Conservation (phyloP, 2,329 filamentous ascomycete species). For the Coleophoma cylindrospora region DNA sequence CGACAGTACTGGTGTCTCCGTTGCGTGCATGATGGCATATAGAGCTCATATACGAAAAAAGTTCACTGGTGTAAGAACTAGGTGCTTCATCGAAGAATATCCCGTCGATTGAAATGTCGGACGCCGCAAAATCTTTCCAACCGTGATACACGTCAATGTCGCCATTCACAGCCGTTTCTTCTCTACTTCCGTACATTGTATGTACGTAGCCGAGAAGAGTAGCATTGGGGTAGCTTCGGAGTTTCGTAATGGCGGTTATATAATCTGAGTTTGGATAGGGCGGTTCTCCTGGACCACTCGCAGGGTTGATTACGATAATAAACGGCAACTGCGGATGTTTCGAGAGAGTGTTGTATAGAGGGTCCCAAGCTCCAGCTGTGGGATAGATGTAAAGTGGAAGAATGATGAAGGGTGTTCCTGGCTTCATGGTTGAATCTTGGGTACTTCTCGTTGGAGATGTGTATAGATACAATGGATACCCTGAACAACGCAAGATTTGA, state of each 20-base stretch:
- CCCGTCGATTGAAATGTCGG: constrained; percentile 2
- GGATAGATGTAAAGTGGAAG: constrained; percentile 21
- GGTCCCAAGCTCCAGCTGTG: constrained; percentile 11
- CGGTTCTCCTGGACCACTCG: constrained; percentile 24
- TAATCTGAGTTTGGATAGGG: constrained; percentile 27
- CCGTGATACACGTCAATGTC: constrained; percentile 29
- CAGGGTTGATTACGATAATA: constrained; percentile 19
- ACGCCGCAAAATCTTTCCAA: constrained; percentile 18
- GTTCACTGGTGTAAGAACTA: neutral
- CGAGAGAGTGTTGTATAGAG: constrained; percentile 13
- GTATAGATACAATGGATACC: neutral
- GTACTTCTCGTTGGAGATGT: neutral
- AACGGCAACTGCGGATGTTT: constrained; percentile 16
- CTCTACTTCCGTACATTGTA: constrained; percentile 23
- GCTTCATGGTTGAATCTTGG: neutral
- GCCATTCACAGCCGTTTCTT: constrained; percentile 22
- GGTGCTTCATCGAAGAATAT: constrained; percentile 13
- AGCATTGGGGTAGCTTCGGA: constrained; percentile 31
- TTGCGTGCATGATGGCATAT: neutral
- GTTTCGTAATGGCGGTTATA: constrained; percentile 24
- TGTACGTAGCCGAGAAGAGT: constrained; percentile 32
- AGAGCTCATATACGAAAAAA: neutral
- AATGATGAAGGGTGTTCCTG: constrained; percentile 4
- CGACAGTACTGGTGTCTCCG: neutral
- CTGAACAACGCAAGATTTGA: too few species aligned